A percentile compares a stretch with the other conserved stretches of the same genome.
These are phyloP conservation scores for Boletus sp. DNA, from an alignment of 768 basidiomycete species.

Conservation along the genomic window DNA sequence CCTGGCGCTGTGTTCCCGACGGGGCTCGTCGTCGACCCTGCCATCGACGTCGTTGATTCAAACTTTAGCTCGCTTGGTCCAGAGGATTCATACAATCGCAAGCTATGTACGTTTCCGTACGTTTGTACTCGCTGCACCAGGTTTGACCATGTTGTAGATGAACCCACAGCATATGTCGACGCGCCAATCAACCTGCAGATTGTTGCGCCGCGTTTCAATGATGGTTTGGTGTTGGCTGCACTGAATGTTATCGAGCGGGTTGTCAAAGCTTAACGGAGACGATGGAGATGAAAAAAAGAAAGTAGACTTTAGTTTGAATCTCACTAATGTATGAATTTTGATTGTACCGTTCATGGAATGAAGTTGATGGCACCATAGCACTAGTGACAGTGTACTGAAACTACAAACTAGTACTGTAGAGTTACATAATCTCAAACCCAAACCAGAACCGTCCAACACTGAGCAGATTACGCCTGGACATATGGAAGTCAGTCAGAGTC, in stretches of 20 bases:
- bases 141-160: constrained; percentile 17
- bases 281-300: background rate
- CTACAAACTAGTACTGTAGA: too few species aligned
- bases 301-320: background rate
- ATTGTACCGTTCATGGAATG: too few species aligned
- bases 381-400: too few species aligned
- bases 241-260: constrained; percentile 23
- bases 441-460: too few species aligned
- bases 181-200: constrained; percentile 25
- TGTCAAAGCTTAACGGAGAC: constrained; percentile 12
- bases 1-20: constrained; percentile 44
- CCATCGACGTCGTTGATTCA: constrained; percentile 19
- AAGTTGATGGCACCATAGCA: too few species aligned
- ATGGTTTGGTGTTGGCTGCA: constrained; percentile 27
- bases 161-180: constrained; percentile 13
- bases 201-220: constrained; percentile 23
- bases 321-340: background rate
- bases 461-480: too few species aligned
- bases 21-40: constrained; percentile 31
- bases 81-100: constrained; percentile 19
- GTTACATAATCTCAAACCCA: too few species aligned
- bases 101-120: constrained; percentile 13
- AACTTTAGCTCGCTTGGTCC: constrained; percentile 10
- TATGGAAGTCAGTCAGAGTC: too few species aligned
- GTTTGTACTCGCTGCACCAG: background rate